Evolutionary conservation across 805 yeast genomes (phyloP).

Genomic region (Hanseniaspora pseudoguilliermondii): DNA sequence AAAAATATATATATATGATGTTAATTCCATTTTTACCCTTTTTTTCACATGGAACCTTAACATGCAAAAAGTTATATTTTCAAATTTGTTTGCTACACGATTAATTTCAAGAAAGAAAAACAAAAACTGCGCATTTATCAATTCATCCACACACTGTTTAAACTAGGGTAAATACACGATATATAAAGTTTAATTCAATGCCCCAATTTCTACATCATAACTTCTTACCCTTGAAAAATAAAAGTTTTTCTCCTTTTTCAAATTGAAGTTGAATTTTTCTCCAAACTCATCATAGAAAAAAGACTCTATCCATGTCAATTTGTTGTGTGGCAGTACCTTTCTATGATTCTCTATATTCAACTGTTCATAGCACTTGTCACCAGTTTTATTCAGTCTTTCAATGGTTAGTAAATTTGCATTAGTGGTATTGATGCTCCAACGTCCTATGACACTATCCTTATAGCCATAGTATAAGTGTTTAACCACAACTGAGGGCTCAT

Average conservation of each 20-base stretch:
- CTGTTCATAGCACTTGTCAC: constrained; percentile 51
- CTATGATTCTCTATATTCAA: constrained; percentile 50
- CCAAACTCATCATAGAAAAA: constrained; percentile 46
- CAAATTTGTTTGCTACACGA: no score
- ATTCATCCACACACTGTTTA: no score
- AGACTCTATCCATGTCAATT: constrained; percentile 58
- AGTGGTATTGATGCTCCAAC: constrained; percentile 44
- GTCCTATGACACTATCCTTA: constrained; percentile 36
- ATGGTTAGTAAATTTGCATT: constrained; percentile 38
- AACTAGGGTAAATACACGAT: background rate
- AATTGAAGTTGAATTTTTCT: constrained; percentile 41
- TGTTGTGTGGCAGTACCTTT: constrained; percentile 46
- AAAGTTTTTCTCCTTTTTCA: constrained; percentile 67
- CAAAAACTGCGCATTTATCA: no score
- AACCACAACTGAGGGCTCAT: constrained; percentile 59
- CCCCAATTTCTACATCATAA: constrained; percentile 15
- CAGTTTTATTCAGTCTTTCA: constrained; percentile 43
- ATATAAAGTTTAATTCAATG: constrained; percentile 6
- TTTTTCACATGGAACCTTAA: constrained; percentile 4
- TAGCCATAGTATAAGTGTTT: constrained; percentile 35
- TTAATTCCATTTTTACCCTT: background rate
- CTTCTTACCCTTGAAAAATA: constrained; percentile 53
- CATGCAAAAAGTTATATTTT: background rate
- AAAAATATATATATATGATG: no score
- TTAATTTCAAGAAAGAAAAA: no score